These are phyloP conservation scores for Carex littledalei DNA, from an alignment of 176 grass and related monocot genomes.

Conservation along the genomic window DNA sequence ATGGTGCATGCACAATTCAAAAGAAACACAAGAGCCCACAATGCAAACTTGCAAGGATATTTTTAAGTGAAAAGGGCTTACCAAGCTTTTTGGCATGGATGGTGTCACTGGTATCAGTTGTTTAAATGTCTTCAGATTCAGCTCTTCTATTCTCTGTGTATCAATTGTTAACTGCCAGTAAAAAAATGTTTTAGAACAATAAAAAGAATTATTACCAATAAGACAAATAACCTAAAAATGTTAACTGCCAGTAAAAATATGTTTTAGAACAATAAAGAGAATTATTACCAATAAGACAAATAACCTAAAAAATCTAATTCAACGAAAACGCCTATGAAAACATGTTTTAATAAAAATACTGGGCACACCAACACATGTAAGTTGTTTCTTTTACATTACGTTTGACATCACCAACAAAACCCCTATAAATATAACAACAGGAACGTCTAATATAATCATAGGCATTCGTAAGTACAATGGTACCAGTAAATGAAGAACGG, in stretches of 20 bases:
- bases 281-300: background rate
- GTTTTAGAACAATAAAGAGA: background rate
- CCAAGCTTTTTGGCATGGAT: constrained; percentile 34
- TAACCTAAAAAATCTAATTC: background rate
- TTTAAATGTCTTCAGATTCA: constrained; percentile 31
- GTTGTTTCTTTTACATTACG: background rate
- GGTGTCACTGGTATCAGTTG: constrained; percentile 40
- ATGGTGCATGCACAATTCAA: background rate
- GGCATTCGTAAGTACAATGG: background rate
- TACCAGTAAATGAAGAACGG: background rate
- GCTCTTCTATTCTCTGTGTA: constrained; percentile 43
- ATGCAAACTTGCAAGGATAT: background rate
- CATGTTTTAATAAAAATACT: background rate
- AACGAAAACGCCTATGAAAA: background rate
- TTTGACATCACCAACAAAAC: background rate
- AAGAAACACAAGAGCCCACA: background rate
- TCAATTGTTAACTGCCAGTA: constrained; percentile 33
- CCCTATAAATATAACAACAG: background rate
- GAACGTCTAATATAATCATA: background rate
- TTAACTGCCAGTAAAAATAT: background rate
- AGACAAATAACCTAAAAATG: background rate
- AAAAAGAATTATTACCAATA: background rate
- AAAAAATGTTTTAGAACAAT: background rate
- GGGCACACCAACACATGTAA: background rate
- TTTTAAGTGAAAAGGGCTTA: constrained; percentile 22